Conservation (phyloP, 2,329 filamentous ascomycete genomes). For the Diaporthe sp. region DNA sequence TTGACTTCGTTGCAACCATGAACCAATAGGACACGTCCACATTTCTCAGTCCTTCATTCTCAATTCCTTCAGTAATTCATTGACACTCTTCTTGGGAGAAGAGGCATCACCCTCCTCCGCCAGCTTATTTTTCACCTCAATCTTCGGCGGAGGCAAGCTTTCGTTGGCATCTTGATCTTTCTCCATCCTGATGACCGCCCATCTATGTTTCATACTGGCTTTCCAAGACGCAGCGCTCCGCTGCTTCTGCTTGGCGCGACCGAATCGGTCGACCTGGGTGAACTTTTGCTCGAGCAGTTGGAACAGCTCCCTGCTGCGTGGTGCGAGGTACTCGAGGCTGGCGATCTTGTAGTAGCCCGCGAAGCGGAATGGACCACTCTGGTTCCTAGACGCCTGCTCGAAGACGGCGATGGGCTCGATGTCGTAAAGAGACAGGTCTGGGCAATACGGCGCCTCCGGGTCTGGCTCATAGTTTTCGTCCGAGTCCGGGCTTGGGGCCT, state of each 20-base stretch:
- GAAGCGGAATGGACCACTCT: neutral
- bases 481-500: neutral
- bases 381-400: neutral
- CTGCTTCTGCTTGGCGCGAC: neutral
- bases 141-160: neutral
- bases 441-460: neutral
- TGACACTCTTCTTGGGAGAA: neutral
- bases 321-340: conserved; percentile 7
- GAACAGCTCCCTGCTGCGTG: neutral
- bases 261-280: neutral
- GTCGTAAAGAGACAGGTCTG: neutral
- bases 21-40: neutral
- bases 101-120: neutral
- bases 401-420: conserved; percentile 1
- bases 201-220: neutral
- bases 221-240: neutral
- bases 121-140: neutral
- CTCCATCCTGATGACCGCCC: conserved; percentile 4
- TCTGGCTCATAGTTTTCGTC: neutral
- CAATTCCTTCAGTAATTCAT: neutral
- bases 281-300: conserved; percentile 12
- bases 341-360: conserved; percentile 6
- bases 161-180: neutral
- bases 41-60: neutral
- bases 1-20: neutral